Evolutionary conservation across 2,329 filamentous ascomycete species (phyloP).

Genomic region (Scedosporium boydii): DNA sequence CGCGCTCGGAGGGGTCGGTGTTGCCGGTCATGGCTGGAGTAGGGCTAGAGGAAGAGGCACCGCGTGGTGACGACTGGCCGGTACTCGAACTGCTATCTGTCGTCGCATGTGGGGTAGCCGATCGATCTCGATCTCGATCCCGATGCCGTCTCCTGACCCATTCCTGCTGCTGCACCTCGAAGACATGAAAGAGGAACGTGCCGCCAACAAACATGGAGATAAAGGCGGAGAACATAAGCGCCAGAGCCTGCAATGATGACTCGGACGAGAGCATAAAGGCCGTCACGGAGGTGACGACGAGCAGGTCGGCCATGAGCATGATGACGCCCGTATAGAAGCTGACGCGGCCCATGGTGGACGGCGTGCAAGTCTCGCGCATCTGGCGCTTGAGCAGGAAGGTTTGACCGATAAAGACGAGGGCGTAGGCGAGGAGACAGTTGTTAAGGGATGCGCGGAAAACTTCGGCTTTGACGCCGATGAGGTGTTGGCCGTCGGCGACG

Average conservation of each 20-base stretch:
- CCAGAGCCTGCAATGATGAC: conserved; percentile 43
- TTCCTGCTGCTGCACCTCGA: conserved; percentile 47
- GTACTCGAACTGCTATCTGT: neutral
- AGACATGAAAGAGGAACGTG: conserved; percentile 50
- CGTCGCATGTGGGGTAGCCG: no score
- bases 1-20: conserved; percentile 15
- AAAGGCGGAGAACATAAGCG: conserved; percentile 40
- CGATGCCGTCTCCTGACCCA: conserved; percentile 33
- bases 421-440: conserved; percentile 48
- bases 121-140: no score
- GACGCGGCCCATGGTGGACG: conserved; percentile 56
- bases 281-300: conserved; percentile 20
- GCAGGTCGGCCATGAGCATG: conserved; percentile 54
- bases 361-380: conserved; percentile 57
- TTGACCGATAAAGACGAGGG: conserved; percentile 49
- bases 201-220: conserved; percentile 48
- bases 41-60: conserved; percentile 10
- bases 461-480: conserved; percentile 52
- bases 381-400: conserved; percentile 53
- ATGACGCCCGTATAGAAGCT: conserved; percentile 53
- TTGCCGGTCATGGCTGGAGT: conserved; percentile 17
- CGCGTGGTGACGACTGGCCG: conserved; percentile 15
- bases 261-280: conserved; percentile 9
- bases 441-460: conserved; percentile 47
- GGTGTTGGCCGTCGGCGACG: conserved; percentile 41